Evolutionary conservation across 2,329 filamentous ascomycete genomes (phyloP), one percentile per base, ranked within the genome.

Genomic region (Xylariaceae sp.): DNA sequence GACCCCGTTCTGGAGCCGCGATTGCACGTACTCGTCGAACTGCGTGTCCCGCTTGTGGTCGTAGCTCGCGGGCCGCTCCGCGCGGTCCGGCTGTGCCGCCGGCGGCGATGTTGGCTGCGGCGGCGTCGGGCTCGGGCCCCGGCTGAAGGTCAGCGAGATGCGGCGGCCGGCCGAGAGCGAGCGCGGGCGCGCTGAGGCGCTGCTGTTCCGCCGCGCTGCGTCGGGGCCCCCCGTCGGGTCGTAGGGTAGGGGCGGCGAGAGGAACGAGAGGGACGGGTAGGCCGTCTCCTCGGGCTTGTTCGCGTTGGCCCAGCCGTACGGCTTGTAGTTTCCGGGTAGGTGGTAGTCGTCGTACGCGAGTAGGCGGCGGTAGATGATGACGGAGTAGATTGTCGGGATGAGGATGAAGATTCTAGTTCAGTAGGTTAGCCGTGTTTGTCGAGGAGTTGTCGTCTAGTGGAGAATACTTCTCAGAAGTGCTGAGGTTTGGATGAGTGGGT

Each of bases 321-420:
- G 69, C 61, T 82, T 81, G 56, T 78, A 71, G 68, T 82, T 80
- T 56, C 74, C 70, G 7, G 80, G 76, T 40, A 80, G 73, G 57
- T 77, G 71, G 60, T 83, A 81, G 61, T 81, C 77, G 62, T 84
- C 79, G 65, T 80, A 79, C 26, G 73, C 66, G 19, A 77, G 69
- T 12, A 82, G 70, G 16, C 79, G 77, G 48, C 77, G 78, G 69
- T 81, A 82, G 23, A 72, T 75, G 47, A 73, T 62, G 49, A 80
- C 61, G 19, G 81, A 71, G 67, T 85, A 84, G 43, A 78, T 64
- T 41, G 76, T 69, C 12, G 80, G 73, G 19, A 73, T 61, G n/a
- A 79, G 54, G 18, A 78, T 76, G 26, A 75, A 73, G 54, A 77
- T 46, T 52, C 81, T 79, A 65, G 50, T n/a, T n/a, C n/a, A n/a